These are phyloP conservation scores for Pseudogymnoascus sp. DNA, from an alignment of 2,329 filamentous ascomycete species.

Conservation along the genomic window DNA sequence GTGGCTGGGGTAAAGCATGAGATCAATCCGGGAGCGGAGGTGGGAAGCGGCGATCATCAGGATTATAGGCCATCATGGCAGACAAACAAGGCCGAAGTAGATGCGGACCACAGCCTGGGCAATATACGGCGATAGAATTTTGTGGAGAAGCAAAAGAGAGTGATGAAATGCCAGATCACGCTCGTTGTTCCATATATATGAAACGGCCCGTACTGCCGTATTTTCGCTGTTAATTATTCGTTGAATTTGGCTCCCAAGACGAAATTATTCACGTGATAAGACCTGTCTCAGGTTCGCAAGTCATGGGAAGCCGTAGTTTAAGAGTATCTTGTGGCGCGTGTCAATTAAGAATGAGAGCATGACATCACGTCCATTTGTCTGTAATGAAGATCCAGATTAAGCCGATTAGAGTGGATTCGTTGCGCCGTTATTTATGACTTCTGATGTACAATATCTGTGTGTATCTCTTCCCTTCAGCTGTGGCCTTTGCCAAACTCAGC, in stretches of 20 bases:
- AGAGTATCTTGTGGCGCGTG: background rate
- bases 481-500: background rate
- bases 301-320: background rate
- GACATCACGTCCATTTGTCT: background rate
- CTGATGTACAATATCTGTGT: background rate
- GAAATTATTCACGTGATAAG: background rate
- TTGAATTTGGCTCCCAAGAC: background rate
- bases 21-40: background rate
- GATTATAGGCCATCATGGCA: background rate
- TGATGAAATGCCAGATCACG: background rate
- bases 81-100: constrained; percentile 4
- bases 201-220: background rate
- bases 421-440: constrained; percentile 4
- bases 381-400: background rate
- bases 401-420: constrained; percentile 8
- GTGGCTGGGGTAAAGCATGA: background rate
- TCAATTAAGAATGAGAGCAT: background rate
- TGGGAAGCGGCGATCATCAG: background rate
- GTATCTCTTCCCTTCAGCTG: background rate
- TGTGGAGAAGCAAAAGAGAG: background rate
- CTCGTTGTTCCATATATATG: background rate
- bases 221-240: background rate
- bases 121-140: background rate
- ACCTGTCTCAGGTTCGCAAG: background rate
- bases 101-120: background rate